Conservation (phyloP, 345 rosid species). For the Lepidium africanum region DNA sequence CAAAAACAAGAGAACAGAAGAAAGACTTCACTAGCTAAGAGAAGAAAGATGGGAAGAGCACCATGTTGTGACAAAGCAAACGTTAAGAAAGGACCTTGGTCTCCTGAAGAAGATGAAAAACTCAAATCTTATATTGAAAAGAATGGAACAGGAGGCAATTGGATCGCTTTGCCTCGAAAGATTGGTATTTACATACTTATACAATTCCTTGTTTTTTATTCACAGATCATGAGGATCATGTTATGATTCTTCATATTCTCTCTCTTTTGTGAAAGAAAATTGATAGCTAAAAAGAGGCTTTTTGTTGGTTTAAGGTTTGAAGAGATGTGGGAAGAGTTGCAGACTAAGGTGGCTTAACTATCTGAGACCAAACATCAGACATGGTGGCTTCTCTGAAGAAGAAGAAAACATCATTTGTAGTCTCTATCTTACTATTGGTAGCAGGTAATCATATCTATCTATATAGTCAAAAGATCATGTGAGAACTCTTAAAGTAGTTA, state of each 20-base stretch:
- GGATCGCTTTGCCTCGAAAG: constrained; percentile 77
- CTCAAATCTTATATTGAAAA: constrained; percentile 60
- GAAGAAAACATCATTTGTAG: constrained; percentile 52
- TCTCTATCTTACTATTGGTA: constrained; percentile 45
- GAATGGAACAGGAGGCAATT: constrained; percentile 67
- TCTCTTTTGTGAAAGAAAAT: too few species aligned
- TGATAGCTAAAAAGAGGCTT: neutral
- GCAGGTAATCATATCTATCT: constrained; percentile 35
- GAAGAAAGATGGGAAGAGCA: constrained; percentile 64
- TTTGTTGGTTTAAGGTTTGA: constrained; percentile 35
- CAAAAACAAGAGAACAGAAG: neutral
- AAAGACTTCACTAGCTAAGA: neutral
- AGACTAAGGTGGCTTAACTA: constrained; percentile 70
- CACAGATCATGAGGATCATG: neutral
- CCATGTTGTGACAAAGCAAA: constrained; percentile 81
- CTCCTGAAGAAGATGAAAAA: constrained; percentile 80
- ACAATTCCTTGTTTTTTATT: neutral
- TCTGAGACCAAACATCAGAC: constrained; percentile 60
- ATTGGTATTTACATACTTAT: constrained; percentile 32
- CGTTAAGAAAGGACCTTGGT: constrained; percentile 88
- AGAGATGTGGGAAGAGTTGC: constrained; percentile 70
- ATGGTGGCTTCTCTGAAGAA: constrained; percentile 55
- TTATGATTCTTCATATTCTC: too few species aligned
- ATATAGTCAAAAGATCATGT: neutral
- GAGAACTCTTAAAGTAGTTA: neutral